Base-by-base conservation (phyloP, 2,329 filamentous ascomycete genomes). In the Pseudonectria foliicola region DNA sequence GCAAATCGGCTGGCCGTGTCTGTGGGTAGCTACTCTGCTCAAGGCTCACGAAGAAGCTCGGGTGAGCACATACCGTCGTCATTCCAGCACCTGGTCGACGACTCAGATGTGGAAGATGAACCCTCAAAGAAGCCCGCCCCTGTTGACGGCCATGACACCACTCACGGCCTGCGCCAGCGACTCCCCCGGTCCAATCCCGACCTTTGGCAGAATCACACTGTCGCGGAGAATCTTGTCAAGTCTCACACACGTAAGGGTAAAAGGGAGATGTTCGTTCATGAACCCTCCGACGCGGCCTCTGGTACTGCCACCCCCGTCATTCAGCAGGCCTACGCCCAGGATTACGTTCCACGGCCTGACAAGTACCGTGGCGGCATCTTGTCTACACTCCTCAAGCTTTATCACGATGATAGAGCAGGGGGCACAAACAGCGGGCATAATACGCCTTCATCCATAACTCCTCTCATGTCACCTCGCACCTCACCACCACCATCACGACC, bases 361-460 rank as follows among this genome's bases (percentile, higher is more conserved):
- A 73, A 80, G 43, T 89, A 85, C 55, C 76, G 80, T 32, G 81
- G 80, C 21, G 84, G 86, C 21, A 75, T 90, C 30, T 64, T 93
- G 1, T 79, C 80, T 3, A 81, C 79, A 0, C 64, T 93, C 0
- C 64, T 92, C 32, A 85, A 80, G 56, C 67, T 88, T 8, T 81
- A 85, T 50, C 71, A 77, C 39, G 65, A 75, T 40, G 65, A 68
- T 29, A 54, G 48, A 46, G 48, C 50, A 38, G 48, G 46, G 39
- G 54, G 44, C 25, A 60, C 52, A 11, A 59, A 52, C 35, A 66
- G 63, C 42, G 64, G 60, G 11, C 45, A 53, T 25, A 68, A 55
- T 43, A 71, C 67, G 2, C 67, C 50, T 38, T 54, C 50, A 6
- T 56, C 60, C 23, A 53, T 62, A 31, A 62, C 59, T 27, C 64